These are phyloP conservation scores for Citrullus amarus DNA, from an alignment of 306 rosid species.

Conservation along the genomic window DNA sequence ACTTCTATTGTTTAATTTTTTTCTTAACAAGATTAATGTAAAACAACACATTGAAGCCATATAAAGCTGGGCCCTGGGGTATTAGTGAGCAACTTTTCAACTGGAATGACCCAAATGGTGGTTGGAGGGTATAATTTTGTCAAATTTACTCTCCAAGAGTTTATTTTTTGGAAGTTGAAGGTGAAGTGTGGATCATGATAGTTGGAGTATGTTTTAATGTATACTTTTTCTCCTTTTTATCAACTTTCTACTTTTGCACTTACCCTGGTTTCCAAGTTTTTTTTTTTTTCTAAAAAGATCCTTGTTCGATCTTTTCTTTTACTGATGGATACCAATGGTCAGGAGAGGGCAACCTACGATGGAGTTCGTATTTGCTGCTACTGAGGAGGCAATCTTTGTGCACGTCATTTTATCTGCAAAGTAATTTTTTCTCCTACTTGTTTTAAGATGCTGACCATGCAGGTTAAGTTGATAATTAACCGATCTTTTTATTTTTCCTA, in stretches of 20 bases:
- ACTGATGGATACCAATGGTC: slow-evolving; percentile 27
- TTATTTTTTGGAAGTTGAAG: background rate
- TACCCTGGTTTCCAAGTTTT: background rate
- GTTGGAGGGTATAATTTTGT: background rate
- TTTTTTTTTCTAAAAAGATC: background rate
- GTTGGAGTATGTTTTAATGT: background rate
- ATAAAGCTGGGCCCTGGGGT: background rate
- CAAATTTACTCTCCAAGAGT: background rate
- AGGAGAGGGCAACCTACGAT: slow-evolving; percentile 88
- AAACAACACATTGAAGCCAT: background rate
- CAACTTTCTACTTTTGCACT: background rate
- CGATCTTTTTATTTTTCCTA: slow-evolving; percentile 12
- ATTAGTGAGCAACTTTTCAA: background rate
- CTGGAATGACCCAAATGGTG: background rate
- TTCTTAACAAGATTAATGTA: background rate
- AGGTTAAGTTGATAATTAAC: background rate
- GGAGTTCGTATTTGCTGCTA: slow-evolving; percentile 86
- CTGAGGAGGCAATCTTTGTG: slow-evolving; percentile 79
- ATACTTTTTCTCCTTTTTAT: background rate
- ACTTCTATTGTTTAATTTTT: background rate
- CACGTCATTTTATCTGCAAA: slow-evolving; percentile 78
- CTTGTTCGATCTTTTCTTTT: slow-evolving; percentile 3
- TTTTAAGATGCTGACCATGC: background rate
- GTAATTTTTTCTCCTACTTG: slow-evolving; percentile 26
- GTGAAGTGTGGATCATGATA: background rate